phyloP scores from a whole-genome alignment of 805 yeast species.

The Priceomyces medius region DNA sequence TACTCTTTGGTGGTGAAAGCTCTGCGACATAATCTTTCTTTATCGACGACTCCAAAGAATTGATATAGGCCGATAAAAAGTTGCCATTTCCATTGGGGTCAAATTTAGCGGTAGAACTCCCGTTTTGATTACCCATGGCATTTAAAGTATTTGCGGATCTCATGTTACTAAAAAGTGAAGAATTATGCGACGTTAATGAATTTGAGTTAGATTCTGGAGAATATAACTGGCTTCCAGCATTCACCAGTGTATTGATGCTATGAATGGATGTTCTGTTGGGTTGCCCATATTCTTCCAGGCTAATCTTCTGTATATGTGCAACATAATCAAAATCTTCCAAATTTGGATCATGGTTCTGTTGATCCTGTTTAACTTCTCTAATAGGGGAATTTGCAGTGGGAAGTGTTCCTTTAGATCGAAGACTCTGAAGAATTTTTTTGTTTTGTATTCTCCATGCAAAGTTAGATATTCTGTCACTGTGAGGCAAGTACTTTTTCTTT shows the following conservation, averaged over 20 bases:
- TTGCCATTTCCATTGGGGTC: constrained; percentile 11
- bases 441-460: constrained; percentile 48
- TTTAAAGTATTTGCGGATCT: constrained; percentile 8
- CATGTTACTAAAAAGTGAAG: constrained; percentile 12
- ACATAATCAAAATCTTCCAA: constrained; percentile 46
- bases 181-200: constrained; percentile 11
- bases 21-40: constrained; percentile 23
- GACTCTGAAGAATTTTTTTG: constrained; percentile 22
- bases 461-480: constrained; percentile 40
- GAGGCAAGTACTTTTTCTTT: constrained; percentile 41
- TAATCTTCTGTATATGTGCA: constrained; percentile 42
- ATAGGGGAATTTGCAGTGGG: background rate
- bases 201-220: constrained; percentile 14
- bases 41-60: constrained; percentile 36
- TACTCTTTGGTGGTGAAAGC: constrained; percentile 9
- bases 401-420: background rate
- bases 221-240: constrained; percentile 5
- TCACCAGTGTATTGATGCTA: constrained; percentile 1
- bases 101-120: background rate
- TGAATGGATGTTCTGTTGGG: background rate
- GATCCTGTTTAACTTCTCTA: background rate
- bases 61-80: constrained; percentile 38
- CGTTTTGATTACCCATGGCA: constrained; percentile 1
- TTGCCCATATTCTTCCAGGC: constrained; percentile 33
- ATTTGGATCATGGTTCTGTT: constrained; percentile 21